Conservation (phyloP, 1,284 basidiomycete species). For the Ganoderma sinense region DNA sequence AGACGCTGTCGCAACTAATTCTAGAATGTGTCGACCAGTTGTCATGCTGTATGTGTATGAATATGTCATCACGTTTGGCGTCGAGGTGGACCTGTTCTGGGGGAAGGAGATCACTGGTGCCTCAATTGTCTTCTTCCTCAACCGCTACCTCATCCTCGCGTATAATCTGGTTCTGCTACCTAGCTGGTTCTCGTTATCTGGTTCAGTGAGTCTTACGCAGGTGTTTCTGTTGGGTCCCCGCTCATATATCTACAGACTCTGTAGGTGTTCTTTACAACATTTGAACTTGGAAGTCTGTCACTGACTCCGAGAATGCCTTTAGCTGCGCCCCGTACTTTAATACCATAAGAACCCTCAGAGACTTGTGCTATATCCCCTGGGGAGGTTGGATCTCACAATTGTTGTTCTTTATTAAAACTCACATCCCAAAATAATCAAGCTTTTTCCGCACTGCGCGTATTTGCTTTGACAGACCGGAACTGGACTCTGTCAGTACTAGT, state of each 20-base stretch:
- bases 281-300: neutral
- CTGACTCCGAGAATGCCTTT: neutral
- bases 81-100: slow-evolving; percentile 13
- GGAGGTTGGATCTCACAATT: neutral
- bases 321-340: slow-evolving; percentile 6
- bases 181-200: neutral
- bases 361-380: neutral
- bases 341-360: neutral
- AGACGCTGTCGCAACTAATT: no score
- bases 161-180: neutral
- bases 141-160: neutral
- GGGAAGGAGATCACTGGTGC: neutral
- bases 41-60: slow-evolving; percentile 9
- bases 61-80: slow-evolving; percentile 3
- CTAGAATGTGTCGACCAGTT: neutral
- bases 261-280: neutral
- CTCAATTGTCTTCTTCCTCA: neutral
- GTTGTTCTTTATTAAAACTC: neutral
- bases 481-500: neutral
- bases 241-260: neutral
- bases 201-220: neutral
- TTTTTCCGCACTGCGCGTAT: slow-evolving; percentile 18
- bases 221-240: no score
- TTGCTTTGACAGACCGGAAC: slow-evolving; percentile 7
- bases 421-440: neutral